Base-by-base conservation (phyloP, 192 early-diverging fungal genomes). In the Thamnidium elegans region DNA sequence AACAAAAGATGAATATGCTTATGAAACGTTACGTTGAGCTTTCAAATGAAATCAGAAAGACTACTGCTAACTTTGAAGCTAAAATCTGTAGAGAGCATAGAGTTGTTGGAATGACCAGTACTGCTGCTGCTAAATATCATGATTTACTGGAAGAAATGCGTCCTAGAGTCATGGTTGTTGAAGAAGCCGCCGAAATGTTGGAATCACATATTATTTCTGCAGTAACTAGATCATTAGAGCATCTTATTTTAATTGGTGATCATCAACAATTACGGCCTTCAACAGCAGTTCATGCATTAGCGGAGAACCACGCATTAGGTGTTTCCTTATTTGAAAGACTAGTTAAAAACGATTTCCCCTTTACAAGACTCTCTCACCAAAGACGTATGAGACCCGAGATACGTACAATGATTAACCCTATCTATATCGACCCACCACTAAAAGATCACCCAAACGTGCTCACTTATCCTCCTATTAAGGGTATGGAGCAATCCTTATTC, bases 331-430 rank as follows among this genome's bases (percentile, higher is more conserved):
- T 85, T 70, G 84, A 85, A 58, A 71, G 84, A 6, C 63, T 85
- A 15, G 78, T 78, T 3, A 59, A 23, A 6, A 75, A 79, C 32
- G 19, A 69, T 0, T 64, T 85, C 19, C 79, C 79, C 0, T 83
- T 64, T 20, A 65, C 78, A 3, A 47, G 68, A 44, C 47, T 85
- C 11, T 68, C 73, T 1, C 66, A 75, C 48, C 84, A 85, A 60
- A 73, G 84, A n/a, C 77, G 84, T 36, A 85, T 85, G 84, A 58
- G 79, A 42, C 81, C 84, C 1, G 73, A 79, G 21, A 85, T 85
- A 20, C 71, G 81, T 21, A 69, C 55, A 44, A 32, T 85, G 10
- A 71, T 85, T 19, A 50, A 63, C 7, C 81, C 84, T 1, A 82
- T 85, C 32, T 85, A 85, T 32, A 61, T 50, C 1, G 61, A 76